Conservation (phyloP, 2,329 filamentous ascomycete genomes). For the Atkinsonella hypoxylon region DNA sequence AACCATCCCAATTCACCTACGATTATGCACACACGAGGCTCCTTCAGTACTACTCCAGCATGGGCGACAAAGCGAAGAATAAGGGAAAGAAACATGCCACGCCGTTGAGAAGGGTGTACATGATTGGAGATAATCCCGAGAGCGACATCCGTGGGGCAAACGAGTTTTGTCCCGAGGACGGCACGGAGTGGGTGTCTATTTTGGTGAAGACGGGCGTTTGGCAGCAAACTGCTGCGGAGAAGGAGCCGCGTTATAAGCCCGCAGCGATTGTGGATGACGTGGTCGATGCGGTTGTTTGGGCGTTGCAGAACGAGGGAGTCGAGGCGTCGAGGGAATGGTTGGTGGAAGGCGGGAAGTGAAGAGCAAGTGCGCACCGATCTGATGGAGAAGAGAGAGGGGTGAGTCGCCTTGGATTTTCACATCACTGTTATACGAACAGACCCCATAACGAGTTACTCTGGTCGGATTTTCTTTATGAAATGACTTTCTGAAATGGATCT, state of each 20-base stretch:
- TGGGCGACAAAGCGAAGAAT: constrained; percentile 11
- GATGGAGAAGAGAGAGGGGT: too few relatives aligned
- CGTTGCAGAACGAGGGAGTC: constrained; percentile 44
- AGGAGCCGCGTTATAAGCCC: constrained; percentile 46
- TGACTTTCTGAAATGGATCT: too few relatives aligned
- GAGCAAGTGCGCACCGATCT: too few relatives aligned
- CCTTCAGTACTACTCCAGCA: constrained; percentile 33
- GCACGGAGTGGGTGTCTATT: constrained; percentile 66
- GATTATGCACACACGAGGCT: constrained; percentile 65
- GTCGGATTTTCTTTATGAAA: too few relatives aligned
- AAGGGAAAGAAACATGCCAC: constrained; percentile 34
- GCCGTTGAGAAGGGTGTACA: constrained; percentile 68
- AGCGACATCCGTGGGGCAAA: constrained; percentile 88
- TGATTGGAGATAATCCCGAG: constrained; percentile 85
- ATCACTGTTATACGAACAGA: too few relatives aligned
- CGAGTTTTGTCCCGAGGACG: constrained; percentile 51
- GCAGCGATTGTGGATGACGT: constrained; percentile 62
- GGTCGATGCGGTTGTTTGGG: constrained; percentile 65
- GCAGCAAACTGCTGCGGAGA: constrained; percentile 25
- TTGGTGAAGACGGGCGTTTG: constrained; percentile 76
- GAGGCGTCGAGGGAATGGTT: constrained; percentile 22
- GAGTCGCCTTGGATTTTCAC: too few relatives aligned
- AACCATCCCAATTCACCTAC: constrained; percentile 69
- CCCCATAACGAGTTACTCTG: too few relatives aligned
- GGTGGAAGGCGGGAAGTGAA: background rate